Evolutionary conservation across 139 green algal species (phyloP).

Genomic region (Micractinium conductrix): DNA sequence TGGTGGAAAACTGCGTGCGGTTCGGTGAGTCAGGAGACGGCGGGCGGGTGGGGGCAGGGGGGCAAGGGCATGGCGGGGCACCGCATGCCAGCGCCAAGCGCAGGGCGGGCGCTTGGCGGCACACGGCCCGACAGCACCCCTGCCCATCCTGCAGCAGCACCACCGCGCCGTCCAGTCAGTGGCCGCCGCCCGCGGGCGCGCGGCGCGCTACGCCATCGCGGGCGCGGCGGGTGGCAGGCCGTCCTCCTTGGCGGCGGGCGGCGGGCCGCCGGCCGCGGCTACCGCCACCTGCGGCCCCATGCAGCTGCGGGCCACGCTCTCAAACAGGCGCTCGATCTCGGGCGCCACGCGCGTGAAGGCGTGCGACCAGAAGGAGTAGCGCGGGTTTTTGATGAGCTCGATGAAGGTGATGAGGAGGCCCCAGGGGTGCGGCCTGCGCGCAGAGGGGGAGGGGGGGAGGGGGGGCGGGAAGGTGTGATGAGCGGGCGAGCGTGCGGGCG

Average conservation of each 20-base stretch:
- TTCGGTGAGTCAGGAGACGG: no score
- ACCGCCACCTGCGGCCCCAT: conserved; percentile 15
- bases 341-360: conserved; percentile 92
- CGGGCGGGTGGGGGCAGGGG: no score
- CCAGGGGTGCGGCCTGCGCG: conserved; percentile 80
- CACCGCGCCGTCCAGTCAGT: no score
- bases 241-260: background rate
- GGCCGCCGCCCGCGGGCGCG: no score
- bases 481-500: conserved; percentile 65
- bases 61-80: no score
- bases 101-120: no score
- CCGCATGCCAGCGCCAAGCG: no score
- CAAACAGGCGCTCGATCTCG: conserved; percentile 98
- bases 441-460: no score
- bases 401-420: conserved; percentile 99
- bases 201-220: conserved; percentile 3
- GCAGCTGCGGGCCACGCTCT: conserved; percentile 79
- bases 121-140: no score
- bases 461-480: background rate
- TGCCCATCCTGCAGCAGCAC: no score
- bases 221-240: background rate
- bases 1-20: no score
- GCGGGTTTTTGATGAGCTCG: conserved; percentile 99
- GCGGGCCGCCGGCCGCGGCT: background rate
- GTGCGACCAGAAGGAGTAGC: conserved; percentile 98